Evolutionary conservation across 2,329 filamentous ascomycete genomes (phyloP).

Genomic region (Botrytis galanthina): DNA sequence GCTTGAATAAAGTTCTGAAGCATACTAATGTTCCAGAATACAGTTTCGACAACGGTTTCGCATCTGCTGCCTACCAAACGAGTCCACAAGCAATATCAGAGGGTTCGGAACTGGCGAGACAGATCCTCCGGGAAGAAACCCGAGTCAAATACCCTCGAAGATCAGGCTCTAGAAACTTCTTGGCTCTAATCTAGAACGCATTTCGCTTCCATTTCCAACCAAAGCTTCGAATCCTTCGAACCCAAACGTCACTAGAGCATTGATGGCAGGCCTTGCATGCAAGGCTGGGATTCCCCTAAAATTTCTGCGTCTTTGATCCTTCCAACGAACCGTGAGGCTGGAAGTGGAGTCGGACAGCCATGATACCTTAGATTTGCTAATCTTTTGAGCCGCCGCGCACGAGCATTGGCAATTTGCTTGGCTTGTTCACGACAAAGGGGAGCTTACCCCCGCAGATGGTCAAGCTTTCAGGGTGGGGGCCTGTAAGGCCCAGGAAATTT

Average conservation of each 20-base stretch:
- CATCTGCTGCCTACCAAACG: constrained; percentile 3
- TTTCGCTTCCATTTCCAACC: background rate
- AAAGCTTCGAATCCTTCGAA: background rate
- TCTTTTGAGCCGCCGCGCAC: constrained; percentile 15
- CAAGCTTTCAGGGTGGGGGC: constrained; percentile 1
- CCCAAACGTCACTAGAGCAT: background rate
- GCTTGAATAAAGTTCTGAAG: background rate
- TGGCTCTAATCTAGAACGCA: background rate
- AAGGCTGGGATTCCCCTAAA: background rate
- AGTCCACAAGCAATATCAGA: background rate
- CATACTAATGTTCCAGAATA: background rate
- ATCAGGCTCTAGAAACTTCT: background rate
- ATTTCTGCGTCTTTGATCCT: constrained; percentile 8
- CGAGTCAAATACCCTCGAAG: background rate
- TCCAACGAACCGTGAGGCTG: background rate
- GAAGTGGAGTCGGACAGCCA: constrained; percentile 8
- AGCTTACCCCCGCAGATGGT: background rate
- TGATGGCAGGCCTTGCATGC: background rate
- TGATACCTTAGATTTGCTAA: constrained; percentile 1
- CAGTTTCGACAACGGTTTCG: background rate
- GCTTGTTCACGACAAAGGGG: background rate
- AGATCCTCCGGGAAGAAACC: background rate
- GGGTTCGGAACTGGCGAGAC: background rate
- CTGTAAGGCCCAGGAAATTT: background rate
- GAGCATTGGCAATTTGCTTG: constrained; percentile 2